A percentile compares a stretch with the other conserved stretches of the same genome.
phyloP scores from a whole-genome alignment of 257 asterid species.

The Perilla frutescens region DNA sequence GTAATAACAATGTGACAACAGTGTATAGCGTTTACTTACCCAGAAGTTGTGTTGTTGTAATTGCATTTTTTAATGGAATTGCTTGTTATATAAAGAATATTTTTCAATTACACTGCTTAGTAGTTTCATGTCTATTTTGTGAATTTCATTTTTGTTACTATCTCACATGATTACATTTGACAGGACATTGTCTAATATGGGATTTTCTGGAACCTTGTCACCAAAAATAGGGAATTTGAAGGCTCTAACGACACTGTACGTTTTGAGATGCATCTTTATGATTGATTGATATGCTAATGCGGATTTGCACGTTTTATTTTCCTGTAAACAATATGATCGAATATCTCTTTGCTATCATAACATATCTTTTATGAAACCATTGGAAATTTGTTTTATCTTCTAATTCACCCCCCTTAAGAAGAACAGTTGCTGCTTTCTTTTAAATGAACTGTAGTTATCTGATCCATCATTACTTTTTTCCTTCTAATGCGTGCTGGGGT shows the following conservation, averaged over 20 bases:
- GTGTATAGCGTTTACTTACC: conserved; percentile 48
- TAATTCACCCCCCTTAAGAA: neutral
- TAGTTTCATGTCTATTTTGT: conserved; percentile 9
- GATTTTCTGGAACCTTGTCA: conserved; percentile 81
- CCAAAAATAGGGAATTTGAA: conserved; percentile 70
- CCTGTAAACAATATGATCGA: conserved; percentile 6
- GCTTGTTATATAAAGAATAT: conserved; percentile 11
- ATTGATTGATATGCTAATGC: conserved; percentile 28
- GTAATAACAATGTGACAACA: conserved; percentile 53
- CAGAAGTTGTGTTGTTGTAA: neutral
- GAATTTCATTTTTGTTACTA: conserved; percentile 20
- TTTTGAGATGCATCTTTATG: conserved; percentile 29
- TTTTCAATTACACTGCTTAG: neutral
- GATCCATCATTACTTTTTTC: neutral
- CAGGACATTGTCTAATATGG: conserved; percentile 92
- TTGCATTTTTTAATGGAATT: conserved; percentile 5
- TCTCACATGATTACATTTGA: conserved; percentile 28
- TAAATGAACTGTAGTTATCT: neutral
- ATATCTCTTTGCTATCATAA: conserved; percentile 3
- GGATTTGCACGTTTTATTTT: conserved; percentile 8
- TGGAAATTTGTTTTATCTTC: conserved; percentile 3
- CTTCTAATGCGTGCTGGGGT: neutral
- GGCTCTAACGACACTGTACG: conserved; percentile 79
- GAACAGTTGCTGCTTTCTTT: neutral
- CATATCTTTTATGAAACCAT: neutral